Base-by-base conservation (phyloP, 768 basidiomycete genomes). In the Amanita pallidorosea region DNA sequence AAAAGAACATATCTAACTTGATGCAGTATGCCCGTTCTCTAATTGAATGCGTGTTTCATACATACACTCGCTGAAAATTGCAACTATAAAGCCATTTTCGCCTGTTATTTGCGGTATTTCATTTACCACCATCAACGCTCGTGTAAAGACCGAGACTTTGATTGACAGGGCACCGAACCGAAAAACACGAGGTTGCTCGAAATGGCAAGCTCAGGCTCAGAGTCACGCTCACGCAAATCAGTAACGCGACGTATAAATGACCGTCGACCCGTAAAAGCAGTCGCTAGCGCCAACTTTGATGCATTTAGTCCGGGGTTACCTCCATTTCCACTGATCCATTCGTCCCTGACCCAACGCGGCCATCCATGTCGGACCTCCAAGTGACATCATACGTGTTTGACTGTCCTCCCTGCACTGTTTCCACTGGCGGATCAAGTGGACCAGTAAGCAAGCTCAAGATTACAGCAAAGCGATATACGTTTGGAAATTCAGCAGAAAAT, bases 381-480 rank as follows among this genome's bases (percentile, higher is more conserved):
- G 50, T 34, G n/a, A 37, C 44, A 31, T 23, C 42, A 8, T 45
- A 36, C 22, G 42, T 51, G 25, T 51, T 51, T 23, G 43, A 51
- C 33, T 51, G 23, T 45, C 50, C 43, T 23, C 12, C 50, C 22
- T 12, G 20, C 23, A 34, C 15, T 20, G 11, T 27, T 33, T 23
- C 37, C 25, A 43, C 27, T 4, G 18, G 12, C 27, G 18, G 22
- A 18, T 25, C 40, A 50, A 47, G 35, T 13, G n/a, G 9, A 22
- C 12, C 49, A 18, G 7, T 7, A 8, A n/a, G 7, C 22, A 38
- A 18, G 13, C 64, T 75, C 42, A 72, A 70, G 57, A 70, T 75
- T 56, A 65, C 68, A 2, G 73, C 72, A 0, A 76, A 75, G 38
- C 66, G 73, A 18, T 77, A 77, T 52, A 66, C 64, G 7, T 54